These are phyloP conservation scores for Clarireedia hainanense DNA, from an alignment of 2,329 filamentous ascomycete genomes.

Conservation along the genomic window DNA sequence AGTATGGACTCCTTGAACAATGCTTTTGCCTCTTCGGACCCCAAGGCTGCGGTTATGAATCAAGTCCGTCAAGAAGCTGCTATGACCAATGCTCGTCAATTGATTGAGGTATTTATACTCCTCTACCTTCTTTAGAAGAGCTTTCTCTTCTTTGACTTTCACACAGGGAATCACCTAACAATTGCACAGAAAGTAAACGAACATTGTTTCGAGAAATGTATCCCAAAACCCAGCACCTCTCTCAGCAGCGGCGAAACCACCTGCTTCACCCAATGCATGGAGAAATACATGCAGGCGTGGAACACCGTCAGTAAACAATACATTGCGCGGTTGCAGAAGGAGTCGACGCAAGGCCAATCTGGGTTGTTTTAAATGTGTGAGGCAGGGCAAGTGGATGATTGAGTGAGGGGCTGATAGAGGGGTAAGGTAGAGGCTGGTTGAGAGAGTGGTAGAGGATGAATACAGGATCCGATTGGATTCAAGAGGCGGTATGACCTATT, in stretches of 20 bases:
- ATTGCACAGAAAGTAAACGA: constrained; percentile 63
- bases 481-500: too few relatives aligned
- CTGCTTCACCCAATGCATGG: constrained; percentile 71
- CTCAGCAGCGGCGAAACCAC: constrained; percentile 56
- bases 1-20: constrained; percentile 5
- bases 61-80: constrained; percentile 48
- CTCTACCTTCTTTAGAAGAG: background rate
- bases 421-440: too few relatives aligned
- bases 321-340: constrained; percentile 36
- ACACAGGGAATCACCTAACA: constrained; percentile 41
- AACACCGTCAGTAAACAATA: constrained; percentile 65
- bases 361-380: background rate
- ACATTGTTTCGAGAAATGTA: constrained; percentile 72
- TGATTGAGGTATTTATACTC: constrained; percentile 54
- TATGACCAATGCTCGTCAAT: constrained; percentile 58
- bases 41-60: constrained; percentile 41
- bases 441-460: too few relatives aligned
- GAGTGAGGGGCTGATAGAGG: background rate
- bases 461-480: too few relatives aligned
- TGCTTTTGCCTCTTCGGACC: constrained; percentile 15
- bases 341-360: constrained; percentile 10
- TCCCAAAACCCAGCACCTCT: constrained; percentile 60
- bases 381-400: background rate
- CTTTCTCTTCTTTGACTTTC: constrained; percentile 22
- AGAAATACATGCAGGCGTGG: constrained; percentile 79